Evolutionary conservation across 345 rosid species (phyloP).

Genomic region (Abelmoschus esculentus): DNA sequence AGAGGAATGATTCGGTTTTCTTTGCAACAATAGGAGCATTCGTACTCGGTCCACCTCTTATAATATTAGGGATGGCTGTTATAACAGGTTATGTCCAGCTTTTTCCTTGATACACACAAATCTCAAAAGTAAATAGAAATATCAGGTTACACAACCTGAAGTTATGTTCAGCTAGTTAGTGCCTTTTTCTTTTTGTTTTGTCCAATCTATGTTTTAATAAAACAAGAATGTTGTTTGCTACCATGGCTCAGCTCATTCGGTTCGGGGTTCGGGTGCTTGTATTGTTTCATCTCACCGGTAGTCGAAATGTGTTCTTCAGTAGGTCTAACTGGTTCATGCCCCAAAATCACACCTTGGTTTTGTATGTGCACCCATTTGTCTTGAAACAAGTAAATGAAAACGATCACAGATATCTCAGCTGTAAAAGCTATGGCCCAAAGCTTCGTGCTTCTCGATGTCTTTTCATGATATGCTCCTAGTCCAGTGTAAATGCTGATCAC

Average conservation of each 20-base stretch:
- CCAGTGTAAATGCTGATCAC: slow-evolving; percentile 47
- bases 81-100: slow-evolving; percentile 87
- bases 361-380: slow-evolving; percentile 53
- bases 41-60: slow-evolving; percentile 67
- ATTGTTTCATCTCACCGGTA: background rate
- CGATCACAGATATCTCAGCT: slow-evolving; percentile 31
- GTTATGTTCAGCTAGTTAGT: too few species aligned
- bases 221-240: too few species aligned
- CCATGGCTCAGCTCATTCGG: too few species aligned
- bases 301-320: slow-evolving; percentile 16
- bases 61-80: slow-evolving; percentile 67
- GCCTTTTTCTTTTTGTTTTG: too few species aligned
- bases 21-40: slow-evolving; percentile 87
- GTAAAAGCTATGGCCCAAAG: slow-evolving; percentile 41
- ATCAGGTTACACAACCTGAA: background rate
- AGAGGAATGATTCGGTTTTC: slow-evolving; percentile 79
- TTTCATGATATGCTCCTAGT: slow-evolving; percentile 43
- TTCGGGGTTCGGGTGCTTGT: background rate
- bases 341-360: slow-evolving; percentile 36
- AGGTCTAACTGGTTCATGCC: slow-evolving; percentile 22
- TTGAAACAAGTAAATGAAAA: slow-evolving; percentile 45
- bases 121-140: slow-evolving; percentile 5
- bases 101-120: slow-evolving; percentile 45
- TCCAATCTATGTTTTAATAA: too few species aligned
- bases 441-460: slow-evolving; percentile 40